These are phyloP conservation scores for Globisporangium recalcitrans DNA, from an alignment of 352 stramenopile species.

Conservation along the genomic window DNA sequence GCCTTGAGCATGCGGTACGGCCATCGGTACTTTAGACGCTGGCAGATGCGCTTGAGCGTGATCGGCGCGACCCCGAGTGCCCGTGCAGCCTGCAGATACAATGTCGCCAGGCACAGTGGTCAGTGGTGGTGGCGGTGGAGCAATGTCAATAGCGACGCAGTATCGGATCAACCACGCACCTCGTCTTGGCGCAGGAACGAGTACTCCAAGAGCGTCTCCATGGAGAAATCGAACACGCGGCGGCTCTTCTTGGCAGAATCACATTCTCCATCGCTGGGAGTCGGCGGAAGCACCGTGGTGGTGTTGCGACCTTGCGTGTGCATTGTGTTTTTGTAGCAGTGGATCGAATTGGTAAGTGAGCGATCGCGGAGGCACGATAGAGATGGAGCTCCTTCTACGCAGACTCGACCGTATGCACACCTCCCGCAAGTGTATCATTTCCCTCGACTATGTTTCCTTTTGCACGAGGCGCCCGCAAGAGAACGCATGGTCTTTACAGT, in stretches of 20 bases:
- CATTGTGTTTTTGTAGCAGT: background rate
- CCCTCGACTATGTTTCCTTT: background rate
- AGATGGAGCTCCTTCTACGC: background rate
- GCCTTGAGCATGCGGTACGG: conserved; percentile 45
- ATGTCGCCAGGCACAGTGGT: background rate
- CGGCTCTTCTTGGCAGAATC: conserved; percentile 32
- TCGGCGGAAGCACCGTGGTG: background rate
- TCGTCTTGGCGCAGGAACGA: conserved; percentile 48
- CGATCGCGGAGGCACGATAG: background rate
- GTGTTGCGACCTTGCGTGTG: background rate
- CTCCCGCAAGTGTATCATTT: too few relatives aligned
- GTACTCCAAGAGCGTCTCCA: conserved; percentile 32
- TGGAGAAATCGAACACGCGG: conserved; percentile 38
- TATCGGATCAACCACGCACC: conserved; percentile 6
- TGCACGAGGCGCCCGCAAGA: background rate
- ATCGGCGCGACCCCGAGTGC: conserved; percentile 39
- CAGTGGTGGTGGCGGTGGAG: background rate
- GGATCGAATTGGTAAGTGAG: conserved; percentile 3
- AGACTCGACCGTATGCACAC: too few relatives aligned
- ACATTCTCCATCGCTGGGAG: background rate
- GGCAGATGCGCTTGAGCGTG: conserved; percentile 64
- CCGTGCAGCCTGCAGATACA: conserved; percentile 25
- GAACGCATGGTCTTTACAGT: background rate
- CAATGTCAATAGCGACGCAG: background rate
- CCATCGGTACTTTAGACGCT: conserved; percentile 40